Evolutionary conservation across 306 rosid species (phyloP), one percentile per base, ranked within the genome.

Genomic region (Rubus idaeus): DNA sequence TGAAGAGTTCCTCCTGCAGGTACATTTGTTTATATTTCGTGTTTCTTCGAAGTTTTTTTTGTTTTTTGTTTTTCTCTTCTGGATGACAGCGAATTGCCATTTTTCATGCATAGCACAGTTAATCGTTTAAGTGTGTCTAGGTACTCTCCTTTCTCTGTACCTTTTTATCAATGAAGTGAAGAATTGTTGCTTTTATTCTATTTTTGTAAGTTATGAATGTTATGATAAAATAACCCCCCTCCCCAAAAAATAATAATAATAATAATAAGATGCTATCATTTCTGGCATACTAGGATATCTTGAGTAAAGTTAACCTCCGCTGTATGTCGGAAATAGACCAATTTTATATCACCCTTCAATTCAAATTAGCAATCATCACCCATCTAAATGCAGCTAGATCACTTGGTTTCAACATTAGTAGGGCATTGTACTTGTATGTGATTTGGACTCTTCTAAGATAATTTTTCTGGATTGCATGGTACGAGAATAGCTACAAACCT

Each of bases 1-100:
- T 83, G 89, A 82, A 84, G 75, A 64, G 46, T 72, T 87, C 79
- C 83, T 77, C 70, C 79, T 64, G 73, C 96, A 88, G 97, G 97
- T 95, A 87, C 74, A 61, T 73, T 58, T 86, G 73, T 76, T 5
- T 44, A 44, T 51, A 5, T 56, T 51, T 74, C 42, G 58, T 40
- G 10, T 75, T 74, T 79, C 64, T 41, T 53, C 10, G 10, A 45
- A 73, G 26, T 51, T 68, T 76, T 79, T 46, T 77, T 73, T 56
- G 12, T 61, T 30, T 12, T 11, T 42, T 42, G 8, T n/a, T 42
- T 0, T 37, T 62, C 44, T 23, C 66, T 58, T 68, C 75, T 30
- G 6, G 45, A 52, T 52, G 7, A 10, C 57, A n/a, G 55, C 60
- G 71, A 62, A 46, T 51, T 51, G n/a, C 5, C 58, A 26, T 70